Evolutionary conservation across 2,329 filamentous ascomycete genomes (phyloP), one percentile per base, ranked within the genome.

Genomic region (Phialemonium atrogriseum): DNA sequence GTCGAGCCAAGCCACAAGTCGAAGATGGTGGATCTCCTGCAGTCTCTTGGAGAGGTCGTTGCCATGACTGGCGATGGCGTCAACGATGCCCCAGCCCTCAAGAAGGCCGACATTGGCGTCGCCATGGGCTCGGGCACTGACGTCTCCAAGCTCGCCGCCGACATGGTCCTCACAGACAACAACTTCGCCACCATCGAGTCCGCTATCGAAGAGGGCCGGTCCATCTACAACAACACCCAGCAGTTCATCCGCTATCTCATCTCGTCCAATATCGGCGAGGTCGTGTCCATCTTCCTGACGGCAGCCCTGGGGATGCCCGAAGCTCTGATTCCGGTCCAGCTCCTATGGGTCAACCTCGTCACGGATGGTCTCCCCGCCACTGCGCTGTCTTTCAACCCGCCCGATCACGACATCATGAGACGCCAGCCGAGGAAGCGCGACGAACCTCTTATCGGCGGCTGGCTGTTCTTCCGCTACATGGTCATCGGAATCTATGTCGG

Each of bases 211-310:
- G 91, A 98, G 62, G 91, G 91, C 33, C 83, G 91, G 41, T 88
- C 88, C 42, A 98, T 98, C 62, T 98, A 95, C 74, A 96, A 91
- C 79, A 98, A 98, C 70, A 98, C 91, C 5, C 91, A 98, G 56
- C 91, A 98, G 58, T 98, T 98, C 62, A 98, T 98, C 62, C 85
- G 93, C 30, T 98, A 98, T 58, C 74, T 98, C 39, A 98, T 98
- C 57, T 96, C 89, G 7, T 96, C 89, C 42, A 98, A 98, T 66
- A 98, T 98, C 45, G 93, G 91, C 49, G 91, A 98, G 59, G 91
- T 98, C 21, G 91, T 98, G 21, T 96, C 91, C 8, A 98, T 98
- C 60, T 98, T 98, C 73, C 63, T 98, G 48, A 98, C 91, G 10
- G 91, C 91, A 16, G 91, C 91, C 10, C 69, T 93, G 38, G 93